Evolutionary conservation across 805 yeast genomes (phyloP).

Genomic region (Blastobotrys peoriensis): DNA sequence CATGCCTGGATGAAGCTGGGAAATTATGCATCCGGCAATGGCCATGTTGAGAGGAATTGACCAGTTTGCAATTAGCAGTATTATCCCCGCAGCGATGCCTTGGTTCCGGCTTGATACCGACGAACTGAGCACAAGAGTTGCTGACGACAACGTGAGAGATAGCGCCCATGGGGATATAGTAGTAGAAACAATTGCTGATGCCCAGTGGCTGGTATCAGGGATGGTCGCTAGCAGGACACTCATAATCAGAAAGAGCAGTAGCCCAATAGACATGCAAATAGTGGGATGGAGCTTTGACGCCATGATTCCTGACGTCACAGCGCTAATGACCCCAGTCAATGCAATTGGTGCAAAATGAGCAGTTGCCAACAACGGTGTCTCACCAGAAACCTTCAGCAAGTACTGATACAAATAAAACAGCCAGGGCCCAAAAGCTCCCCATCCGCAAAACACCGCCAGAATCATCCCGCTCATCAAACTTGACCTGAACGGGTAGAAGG

Average conservation of each 20-base stretch:
- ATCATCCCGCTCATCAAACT: conserved; percentile 34
- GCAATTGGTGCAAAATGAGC: conserved; percentile 42
- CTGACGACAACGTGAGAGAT: conserved; percentile 75
- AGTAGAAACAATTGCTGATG: conserved; percentile 50
- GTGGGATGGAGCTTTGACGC: conserved; percentile 46
- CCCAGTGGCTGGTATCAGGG: conserved; percentile 59
- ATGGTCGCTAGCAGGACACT: conserved; percentile 46
- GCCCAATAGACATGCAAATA: conserved; percentile 43
- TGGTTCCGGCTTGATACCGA: conserved; percentile 57
- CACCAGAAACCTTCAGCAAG: conserved; percentile 43
- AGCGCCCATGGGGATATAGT: conserved; percentile 61
- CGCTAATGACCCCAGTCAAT: conserved; percentile 51
- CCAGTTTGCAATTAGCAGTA: conserved; percentile 65
- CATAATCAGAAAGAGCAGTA: conserved; percentile 52
- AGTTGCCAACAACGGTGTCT: conserved; percentile 42
- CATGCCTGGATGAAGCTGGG: background rate
- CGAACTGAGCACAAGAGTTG: conserved; percentile 56
- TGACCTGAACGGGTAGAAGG: conserved; percentile 37
- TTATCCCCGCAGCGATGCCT: conserved; percentile 73
- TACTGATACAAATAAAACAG: conserved; percentile 56
- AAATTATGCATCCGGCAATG: conserved; percentile 53
- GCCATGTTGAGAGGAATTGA: conserved; percentile 68
- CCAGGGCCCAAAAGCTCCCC: conserved; percentile 78
- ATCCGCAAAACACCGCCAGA: conserved; percentile 54
- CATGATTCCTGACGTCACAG: conserved; percentile 44